These are phyloP conservation scores for Fagopyrum esculentum DNA, from an alignment of 148 eudicot genomes.

Conservation along the genomic window DNA sequence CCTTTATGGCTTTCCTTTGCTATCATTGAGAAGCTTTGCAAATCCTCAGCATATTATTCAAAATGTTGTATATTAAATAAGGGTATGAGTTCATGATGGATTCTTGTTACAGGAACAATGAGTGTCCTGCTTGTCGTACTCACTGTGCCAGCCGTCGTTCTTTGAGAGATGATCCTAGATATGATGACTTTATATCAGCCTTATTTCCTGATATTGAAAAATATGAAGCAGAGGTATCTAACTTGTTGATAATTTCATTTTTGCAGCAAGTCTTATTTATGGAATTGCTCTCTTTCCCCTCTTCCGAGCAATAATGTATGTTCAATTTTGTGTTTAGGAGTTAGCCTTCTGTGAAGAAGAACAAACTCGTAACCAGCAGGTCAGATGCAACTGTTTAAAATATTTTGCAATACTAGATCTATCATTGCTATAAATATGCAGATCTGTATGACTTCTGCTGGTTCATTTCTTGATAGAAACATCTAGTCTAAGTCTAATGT, in stretches of 20 bases:
- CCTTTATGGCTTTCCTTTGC: conserved; percentile 1
- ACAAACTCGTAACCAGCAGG: conserved; percentile 65
- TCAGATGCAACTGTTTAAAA: conserved; percentile 14
- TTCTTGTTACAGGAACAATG: conserved; percentile 50
- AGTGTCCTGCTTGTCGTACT: conserved; percentile 83
- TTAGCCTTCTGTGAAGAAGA: conserved; percentile 77
- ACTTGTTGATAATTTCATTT: background rate
- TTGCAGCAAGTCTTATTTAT: background rate
- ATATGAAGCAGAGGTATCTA: conserved; percentile 74
- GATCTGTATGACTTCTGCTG: background rate
- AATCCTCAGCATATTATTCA: background rate
- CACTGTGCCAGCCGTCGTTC: conserved; percentile 93
- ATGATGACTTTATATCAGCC: conserved; percentile 56
- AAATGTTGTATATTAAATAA: conserved; percentile 9
- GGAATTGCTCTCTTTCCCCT: background rate
- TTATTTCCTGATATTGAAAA: conserved; percentile 67
- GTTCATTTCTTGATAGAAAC: background rate
- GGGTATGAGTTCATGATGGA: background rate
- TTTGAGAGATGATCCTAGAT: conserved; percentile 74
- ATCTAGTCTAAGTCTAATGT: background rate
- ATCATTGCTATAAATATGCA: background rate
- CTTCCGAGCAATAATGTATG: conserved; percentile 1
- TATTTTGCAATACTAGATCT: background rate
- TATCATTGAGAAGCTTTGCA: background rate
- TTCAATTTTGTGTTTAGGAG: conserved; percentile 32